Base-by-base conservation (phyloP, 192 early-diverging fungal species). In the Coemansia sp. region DNA sequence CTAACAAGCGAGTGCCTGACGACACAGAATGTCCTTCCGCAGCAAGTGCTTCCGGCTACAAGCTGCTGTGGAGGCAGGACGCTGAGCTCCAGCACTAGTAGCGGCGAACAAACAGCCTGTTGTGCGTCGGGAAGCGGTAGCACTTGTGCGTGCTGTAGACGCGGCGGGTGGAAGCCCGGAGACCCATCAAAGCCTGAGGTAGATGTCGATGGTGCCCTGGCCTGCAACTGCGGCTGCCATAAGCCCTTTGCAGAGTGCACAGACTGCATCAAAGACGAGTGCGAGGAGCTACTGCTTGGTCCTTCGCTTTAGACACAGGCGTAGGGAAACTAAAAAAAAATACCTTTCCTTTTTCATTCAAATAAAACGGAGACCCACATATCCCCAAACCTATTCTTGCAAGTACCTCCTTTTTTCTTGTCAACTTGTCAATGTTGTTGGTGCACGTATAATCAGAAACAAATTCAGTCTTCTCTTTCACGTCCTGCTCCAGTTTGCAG, bases 201-300 rank as follows among this genome's bases (percentile, higher is more conserved):
- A 16, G 78, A 84, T 58, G 66, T 59, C 0, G 84, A 87, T 65
- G 85, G 85, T 1, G 82, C 78, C 9, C 63, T 81, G 60, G 64
- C 76, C 6, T 87, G 86, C 60, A 82, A 77, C 55, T 87, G 86
- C 59, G 86, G 86, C 2, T 87, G 86, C 73, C 57, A 71, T 47
- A 78, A 85, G 51, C 72, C 78, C 5, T 81, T 82, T 62, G 68
- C 71, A 48, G 80, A 82, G 18, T 87, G 86, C 62, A 60, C 50
- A 30, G 74, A 82, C 67, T 87, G 86, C 56, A 56, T 84, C 18
- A 38, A 81, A 47, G 82, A 82, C 54, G 63, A 82, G 38, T 88
- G 86, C 52, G 77, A 84, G 57, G 68, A 60, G 4, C 61, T 83
- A 48, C 27, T 77, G 32, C 28, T 76, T 5, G 57, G 28, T 5